phyloP scores from a whole-genome alignment of 768 basidiomycete species.

The Rhizopogon rudus region DNA sequence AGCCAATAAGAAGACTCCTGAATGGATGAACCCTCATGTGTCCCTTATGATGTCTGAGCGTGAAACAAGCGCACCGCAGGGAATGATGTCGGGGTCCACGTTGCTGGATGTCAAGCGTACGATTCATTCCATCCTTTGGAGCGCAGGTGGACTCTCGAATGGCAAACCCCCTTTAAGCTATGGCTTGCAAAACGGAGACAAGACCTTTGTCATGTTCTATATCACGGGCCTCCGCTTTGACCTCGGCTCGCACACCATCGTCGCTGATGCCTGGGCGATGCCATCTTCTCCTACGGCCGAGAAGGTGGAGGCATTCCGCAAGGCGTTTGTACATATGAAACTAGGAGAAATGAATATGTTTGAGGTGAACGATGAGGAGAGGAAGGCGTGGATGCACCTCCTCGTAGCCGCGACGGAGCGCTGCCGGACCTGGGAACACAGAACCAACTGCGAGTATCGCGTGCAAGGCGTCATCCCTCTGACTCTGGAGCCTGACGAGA shows the following conservation, averaged over 20 bases:
- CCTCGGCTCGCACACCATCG: constrained; percentile 41
- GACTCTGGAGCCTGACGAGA: constrained; percentile 27
- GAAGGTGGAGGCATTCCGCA: neutral
- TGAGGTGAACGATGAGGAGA: constrained; percentile 27
- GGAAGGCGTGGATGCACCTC: constrained; percentile 44
- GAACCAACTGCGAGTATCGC: constrained; percentile 42
- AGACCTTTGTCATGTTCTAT: constrained; percentile 39
- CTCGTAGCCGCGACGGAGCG: constrained; percentile 48
- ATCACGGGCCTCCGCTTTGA: constrained; percentile 44
- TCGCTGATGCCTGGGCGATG: constrained; percentile 46
- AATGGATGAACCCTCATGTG: constrained; percentile 31
- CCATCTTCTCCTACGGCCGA: constrained; percentile 22
- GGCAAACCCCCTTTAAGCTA: constrained; percentile 14
- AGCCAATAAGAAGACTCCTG: constrained; percentile 2
- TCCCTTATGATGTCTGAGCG: constrained; percentile 27
- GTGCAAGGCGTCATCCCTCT: constrained; percentile 31
- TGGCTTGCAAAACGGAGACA: constrained; percentile 9
- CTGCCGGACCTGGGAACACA: constrained; percentile 50
- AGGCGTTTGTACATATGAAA: neutral
- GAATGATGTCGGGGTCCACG: neutral
- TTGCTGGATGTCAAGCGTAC: constrained; percentile 30
- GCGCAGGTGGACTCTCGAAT: constrained; percentile 18
- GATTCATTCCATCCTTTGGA: constrained; percentile 23
- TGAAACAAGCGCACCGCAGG: constrained; percentile 20
- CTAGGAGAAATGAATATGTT: constrained; percentile 8